Evolutionary conservation across 2,329 filamentous ascomycete species (phyloP).

Genomic region (Xylaria sp.): DNA sequence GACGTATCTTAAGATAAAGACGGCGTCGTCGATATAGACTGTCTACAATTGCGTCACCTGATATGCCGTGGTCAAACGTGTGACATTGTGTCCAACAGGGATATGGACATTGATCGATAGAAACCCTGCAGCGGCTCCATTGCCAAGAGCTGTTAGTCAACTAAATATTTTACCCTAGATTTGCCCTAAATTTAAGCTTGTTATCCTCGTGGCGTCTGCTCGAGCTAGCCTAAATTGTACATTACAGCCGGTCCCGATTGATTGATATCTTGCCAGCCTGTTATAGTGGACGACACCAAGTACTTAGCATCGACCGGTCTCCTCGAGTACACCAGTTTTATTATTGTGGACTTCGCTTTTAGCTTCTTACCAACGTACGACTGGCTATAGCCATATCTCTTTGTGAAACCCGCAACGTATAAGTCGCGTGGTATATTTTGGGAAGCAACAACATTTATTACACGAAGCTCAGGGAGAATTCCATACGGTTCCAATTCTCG

Average conservation of each 20-base stretch:
- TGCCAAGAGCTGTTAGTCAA: neutral
- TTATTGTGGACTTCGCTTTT: no score
- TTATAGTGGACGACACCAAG: neutral
- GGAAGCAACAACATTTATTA: neutral
- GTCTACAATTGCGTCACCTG: neutral
- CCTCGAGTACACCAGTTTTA: no score
- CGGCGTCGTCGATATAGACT: neutral
- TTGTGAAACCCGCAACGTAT: no score
- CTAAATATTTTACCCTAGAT: neutral
- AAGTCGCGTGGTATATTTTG: no score
- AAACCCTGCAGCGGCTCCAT: neutral
- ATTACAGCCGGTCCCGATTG: neutral
- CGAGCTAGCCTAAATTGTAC: neutral
- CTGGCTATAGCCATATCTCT: no score
- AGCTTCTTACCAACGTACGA: no score
- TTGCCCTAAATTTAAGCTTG: slow-evolving; percentile 28
- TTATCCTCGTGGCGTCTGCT: slow-evolving; percentile 25
- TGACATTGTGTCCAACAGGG: neutral
- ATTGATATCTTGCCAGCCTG: neutral
- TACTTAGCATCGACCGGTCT: neutral
- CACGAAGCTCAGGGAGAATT: neutral
- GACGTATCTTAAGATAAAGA: neutral
- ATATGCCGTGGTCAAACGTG: neutral
- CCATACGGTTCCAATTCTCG: neutral
- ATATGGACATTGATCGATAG: neutral